These are phyloP conservation scores for Quercus wislizeni DNA, from an alignment of 306 rosid species.

Conservation along the genomic window DNA sequence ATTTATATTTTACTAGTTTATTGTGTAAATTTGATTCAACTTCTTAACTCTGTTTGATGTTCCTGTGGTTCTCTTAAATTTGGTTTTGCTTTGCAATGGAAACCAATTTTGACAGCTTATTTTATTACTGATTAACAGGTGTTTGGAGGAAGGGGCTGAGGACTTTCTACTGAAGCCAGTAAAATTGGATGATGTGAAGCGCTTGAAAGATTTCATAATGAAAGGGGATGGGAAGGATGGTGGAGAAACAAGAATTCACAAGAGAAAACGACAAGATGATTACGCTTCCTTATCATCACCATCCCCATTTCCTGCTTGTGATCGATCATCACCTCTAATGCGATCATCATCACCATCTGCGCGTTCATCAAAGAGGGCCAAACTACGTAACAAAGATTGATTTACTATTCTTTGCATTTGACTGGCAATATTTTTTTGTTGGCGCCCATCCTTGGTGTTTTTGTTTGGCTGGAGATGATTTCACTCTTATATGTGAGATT, in stretches of 20 bases:
- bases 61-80: background rate
- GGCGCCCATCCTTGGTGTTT: background rate
- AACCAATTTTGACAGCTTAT: slow-evolving; percentile 9
- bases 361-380: slow-evolving; percentile 49
- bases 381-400: slow-evolving; percentile 32
- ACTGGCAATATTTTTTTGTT: slow-evolving; percentile 13
- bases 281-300: slow-evolving; percentile 14
- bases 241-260: slow-evolving; percentile 26
- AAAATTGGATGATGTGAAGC: slow-evolving; percentile 76
- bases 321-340: slow-evolving; percentile 20
- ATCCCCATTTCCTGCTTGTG: slow-evolving; percentile 29
- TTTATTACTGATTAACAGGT: slow-evolving; percentile 36
- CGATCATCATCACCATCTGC: slow-evolving; percentile 25
- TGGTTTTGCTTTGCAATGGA: background rate
- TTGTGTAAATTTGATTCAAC: background rate
- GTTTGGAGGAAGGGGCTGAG: slow-evolving; percentile 98
- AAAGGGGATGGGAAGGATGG: slow-evolving; percentile 53
- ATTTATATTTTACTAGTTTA: background rate
- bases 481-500: background rate
- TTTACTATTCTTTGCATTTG: background rate
- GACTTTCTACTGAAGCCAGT: slow-evolving; percentile 88
- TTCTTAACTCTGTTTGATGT: background rate
- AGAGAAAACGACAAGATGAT: slow-evolving; percentile 46
- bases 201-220: slow-evolving; percentile 64
- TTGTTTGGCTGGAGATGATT: background rate